These are phyloP conservation scores for Paramyrothecium sp. DNA, from an alignment of 2,329 filamentous ascomycete species.

Conservation along the genomic window DNA sequence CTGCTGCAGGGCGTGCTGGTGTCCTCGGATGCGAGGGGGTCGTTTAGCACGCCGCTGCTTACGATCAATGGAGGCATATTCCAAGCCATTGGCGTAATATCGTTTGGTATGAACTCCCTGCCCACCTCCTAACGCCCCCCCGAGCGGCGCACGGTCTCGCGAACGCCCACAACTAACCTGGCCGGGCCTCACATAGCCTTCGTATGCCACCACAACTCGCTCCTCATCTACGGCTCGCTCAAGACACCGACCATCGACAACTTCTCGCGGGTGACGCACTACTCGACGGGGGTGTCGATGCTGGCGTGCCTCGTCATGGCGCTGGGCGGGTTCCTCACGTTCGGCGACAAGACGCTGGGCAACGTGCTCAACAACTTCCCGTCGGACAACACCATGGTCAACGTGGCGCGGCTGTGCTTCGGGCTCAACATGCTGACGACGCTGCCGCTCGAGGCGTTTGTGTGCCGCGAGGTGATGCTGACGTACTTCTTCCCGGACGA, in stretches of 20 bases:
- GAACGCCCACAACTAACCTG: constrained; percentile 1
- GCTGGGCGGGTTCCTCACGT: constrained; percentile 84
- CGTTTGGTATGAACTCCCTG: constrained; percentile 67
- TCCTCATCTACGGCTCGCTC: constrained; percentile 95
- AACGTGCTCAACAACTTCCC: constrained; percentile 99
- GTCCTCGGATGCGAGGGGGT: constrained; percentile 68
- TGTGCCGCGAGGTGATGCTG: constrained; percentile 94
- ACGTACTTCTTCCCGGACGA: constrained; percentile 72
- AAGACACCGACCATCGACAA: constrained; percentile 93
- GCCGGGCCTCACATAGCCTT: constrained; percentile 42
- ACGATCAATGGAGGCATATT: constrained; percentile 87
- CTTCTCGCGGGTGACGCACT: constrained; percentile 90
- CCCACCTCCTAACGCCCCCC: background rate
- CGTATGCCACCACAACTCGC: constrained; percentile 86
- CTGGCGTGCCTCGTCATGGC: constrained; percentile 89
- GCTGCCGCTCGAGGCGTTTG: constrained; percentile 92
- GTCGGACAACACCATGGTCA: constrained; percentile 86
- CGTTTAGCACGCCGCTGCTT: constrained; percentile 67
- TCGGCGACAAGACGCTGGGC: constrained; percentile 86
- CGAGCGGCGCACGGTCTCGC: background rate
- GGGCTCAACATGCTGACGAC: constrained; percentile 99
- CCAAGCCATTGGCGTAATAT: constrained; percentile 96
- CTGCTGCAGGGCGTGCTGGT: constrained; percentile 79
- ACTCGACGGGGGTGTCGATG: constrained; percentile 86
- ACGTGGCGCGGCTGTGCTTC: constrained; percentile 91